Conservation (phyloP, 1,284 basidiomycete species). For the Heterobasidion annosum region DNA sequence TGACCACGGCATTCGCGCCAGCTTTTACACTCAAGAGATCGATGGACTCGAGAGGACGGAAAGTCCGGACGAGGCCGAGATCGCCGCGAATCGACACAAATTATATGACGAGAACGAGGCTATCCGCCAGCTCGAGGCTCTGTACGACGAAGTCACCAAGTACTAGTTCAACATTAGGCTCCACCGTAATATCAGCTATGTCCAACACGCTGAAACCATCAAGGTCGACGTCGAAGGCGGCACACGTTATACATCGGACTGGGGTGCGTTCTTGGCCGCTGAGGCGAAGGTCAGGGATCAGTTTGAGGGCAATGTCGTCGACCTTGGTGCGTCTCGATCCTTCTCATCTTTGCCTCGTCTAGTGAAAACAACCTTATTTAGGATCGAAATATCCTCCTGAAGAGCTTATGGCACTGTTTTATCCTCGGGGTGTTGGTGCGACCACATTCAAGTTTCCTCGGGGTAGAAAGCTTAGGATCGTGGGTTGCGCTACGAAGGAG, state of each 20-base stretch:
- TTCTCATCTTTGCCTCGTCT: conserved; percentile 16
- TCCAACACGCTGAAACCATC: conserved; percentile 22
- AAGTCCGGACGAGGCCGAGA: conserved; percentile 14
- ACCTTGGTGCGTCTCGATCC: conserved; percentile 21
- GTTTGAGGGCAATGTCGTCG: conserved; percentile 29
- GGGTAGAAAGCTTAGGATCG: conserved; percentile 20
- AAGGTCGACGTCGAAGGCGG: conserved; percentile 16
- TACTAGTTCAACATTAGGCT: conserved; percentile 14
- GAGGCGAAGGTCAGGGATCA: conserved; percentile 20
- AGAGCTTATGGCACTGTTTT: conserved; percentile 18
- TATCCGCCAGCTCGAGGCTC: conserved; percentile 12
- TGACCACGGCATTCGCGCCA: conserved; percentile 10
- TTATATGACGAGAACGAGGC: conserved; percentile 12
- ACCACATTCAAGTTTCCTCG: conserved; percentile 23
- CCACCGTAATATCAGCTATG: conserved; percentile 15
- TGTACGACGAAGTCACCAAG: conserved; percentile 11
- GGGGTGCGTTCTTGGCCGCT: conserved; percentile 19
- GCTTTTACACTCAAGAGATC: conserved; percentile 11
- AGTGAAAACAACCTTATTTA: conserved; percentile 16
- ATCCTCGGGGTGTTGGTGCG: conserved; percentile 12
- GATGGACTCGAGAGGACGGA: conserved; percentile 3
- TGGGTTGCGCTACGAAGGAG: conserved; percentile 16
- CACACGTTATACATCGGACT: conserved; percentile 19
- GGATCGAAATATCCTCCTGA: conserved; percentile 15
- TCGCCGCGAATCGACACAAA: conserved; percentile 10